These are phyloP conservation scores for Sapria himalayana DNA, from an alignment of 345 rosid genomes.

Conservation along the genomic window DNA sequence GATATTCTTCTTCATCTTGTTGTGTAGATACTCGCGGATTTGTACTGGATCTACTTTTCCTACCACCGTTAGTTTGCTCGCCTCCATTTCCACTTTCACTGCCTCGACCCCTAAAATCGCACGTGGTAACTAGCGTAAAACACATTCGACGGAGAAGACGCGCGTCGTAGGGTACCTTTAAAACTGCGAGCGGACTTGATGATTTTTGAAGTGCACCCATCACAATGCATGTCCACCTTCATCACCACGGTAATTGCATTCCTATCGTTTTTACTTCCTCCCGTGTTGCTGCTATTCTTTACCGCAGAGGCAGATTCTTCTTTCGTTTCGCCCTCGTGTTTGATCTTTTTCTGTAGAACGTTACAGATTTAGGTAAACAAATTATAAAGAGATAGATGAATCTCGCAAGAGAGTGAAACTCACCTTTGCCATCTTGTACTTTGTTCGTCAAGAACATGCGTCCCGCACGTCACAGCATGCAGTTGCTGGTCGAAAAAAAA, in stretches of 20 bases:
- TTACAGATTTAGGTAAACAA: too few relatives aligned
- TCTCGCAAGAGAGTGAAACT: too few relatives aligned
- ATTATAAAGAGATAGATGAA: too few relatives aligned
- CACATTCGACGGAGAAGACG: not conserved
- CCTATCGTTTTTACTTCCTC: slow-evolving; percentile 13
- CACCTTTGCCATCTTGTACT: too few relatives aligned
- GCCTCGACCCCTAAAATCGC: slow-evolving; percentile 38
- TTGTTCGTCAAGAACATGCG: too few relatives aligned
- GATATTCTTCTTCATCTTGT: slow-evolving; percentile 35
- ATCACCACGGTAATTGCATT: slow-evolving; percentile 23
- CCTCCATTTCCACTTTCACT: slow-evolving; percentile 29
- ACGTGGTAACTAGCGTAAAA: not conserved
- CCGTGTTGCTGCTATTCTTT: slow-evolving; percentile 9
- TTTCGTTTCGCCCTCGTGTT: not conserved
- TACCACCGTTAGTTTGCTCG: slow-evolving; percentile 39
- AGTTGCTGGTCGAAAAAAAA: too few relatives aligned
- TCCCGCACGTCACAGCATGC: too few relatives aligned
- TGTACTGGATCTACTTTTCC: slow-evolving; percentile 56
- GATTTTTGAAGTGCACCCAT: slow-evolving; percentile 54
- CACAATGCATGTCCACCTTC: slow-evolving; percentile 68
- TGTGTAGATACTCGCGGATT: slow-evolving; percentile 23
- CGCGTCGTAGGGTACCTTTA: slow-evolving; percentile 27
- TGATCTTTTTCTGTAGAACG: too few relatives aligned
- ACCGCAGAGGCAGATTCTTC: too few relatives aligned
- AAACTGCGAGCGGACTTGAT: slow-evolving; percentile 17